A percentile compares a stretch with the other conserved stretches of the same genome.
phyloP scores from a whole-genome alignment of 1,284 basidiomycete genomes.

The Cutaneotrichosporon daszewskae region DNA sequence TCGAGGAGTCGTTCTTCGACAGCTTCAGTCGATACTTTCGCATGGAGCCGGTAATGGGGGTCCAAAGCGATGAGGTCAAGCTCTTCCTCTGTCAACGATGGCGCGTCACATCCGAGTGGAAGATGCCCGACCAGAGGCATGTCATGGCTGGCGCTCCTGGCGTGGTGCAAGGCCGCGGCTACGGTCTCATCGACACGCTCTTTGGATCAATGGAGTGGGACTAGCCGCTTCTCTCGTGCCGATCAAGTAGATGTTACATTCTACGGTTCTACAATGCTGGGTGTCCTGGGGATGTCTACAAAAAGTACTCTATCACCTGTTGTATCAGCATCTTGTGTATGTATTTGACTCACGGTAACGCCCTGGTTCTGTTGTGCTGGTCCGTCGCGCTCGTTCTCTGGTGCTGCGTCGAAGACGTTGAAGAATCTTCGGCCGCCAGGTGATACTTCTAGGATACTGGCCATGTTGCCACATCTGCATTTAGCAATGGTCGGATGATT shows the following conservation, averaged over 20 bases:
- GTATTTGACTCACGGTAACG: constrained; percentile 22
- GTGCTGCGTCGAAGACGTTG: constrained; percentile 95
- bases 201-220: constrained; percentile 38
- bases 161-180: constrained; percentile 31
- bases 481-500: background rate
- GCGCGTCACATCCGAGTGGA: constrained; percentile 33
- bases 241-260: constrained; percentile 8
- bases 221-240: constrained; percentile 1
- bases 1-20: constrained; percentile 46
- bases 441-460: constrained; percentile 91
- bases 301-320: constrained; percentile 44
- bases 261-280: constrained; percentile 16
- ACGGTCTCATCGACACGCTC: constrained; percentile 34
- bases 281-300: constrained; percentile 19
- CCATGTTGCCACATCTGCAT: constrained; percentile 91
- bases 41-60: constrained; percentile 32
- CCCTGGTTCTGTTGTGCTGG: constrained; percentile 42
- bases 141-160: constrained; percentile 38
- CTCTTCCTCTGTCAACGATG: constrained; percentile 41
- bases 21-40: constrained; percentile 36
- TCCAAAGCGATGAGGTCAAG: constrained; percentile 24
- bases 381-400: constrained; percentile 71
- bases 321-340: constrained; percentile 14
- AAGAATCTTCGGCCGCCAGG: constrained; percentile 87
- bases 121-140: constrained; percentile 24